Evolutionary conservation across 768 basidiomycete species (phyloP), one percentile per base, ranked within the genome.

Genomic region (Xanthoconium purpureum): DNA sequence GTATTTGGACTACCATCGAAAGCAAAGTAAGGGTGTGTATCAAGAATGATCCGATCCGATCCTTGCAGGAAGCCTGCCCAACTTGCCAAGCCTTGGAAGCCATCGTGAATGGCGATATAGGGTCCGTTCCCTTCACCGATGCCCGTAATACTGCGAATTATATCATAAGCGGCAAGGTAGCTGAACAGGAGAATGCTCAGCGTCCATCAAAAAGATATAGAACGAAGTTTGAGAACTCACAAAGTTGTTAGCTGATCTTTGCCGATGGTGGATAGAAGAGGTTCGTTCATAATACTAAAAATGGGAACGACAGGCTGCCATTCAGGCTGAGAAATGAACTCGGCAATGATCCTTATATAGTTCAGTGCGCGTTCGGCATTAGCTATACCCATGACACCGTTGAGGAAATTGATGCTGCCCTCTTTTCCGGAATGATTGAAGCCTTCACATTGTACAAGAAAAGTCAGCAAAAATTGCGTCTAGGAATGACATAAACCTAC

Each of bases 311-410:
- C 80, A 52, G 86, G 74, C 54, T 73, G 75, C 76, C 88, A 91
- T 63, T 83, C 77, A 61, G 86, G 82, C 69, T 92, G 89, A 4
- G 83, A 81, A 68, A 95, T 85, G 75, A 95, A 96, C 73, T 90
- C 87, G 46, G 83, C 80, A 60, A 90, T 71, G 36, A 86, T 78
- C 28, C 92, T 81, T 58, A 94, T 84, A 63, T 88, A 86, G 68
- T 88, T 81, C 37, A 94, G 75, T 15, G 87, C 80, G 24, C 92
- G 79, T 70, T 94, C 80, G 11, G 89, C 93, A 65, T 94, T 94
- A 44, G 91, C 90, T 47, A 92, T 63, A 15, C 92, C 92, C 91
- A 94, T 94, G 52, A 85, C 83, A 17, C 87, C 85, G 52, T 76
- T 71, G 59, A 88, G 58, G 58, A 85, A 81, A 65, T 90, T 89